Percentiles rank a stretch among this genome's conserved stretches.
Evolutionary conservation across 345 rosid species (phyloP).

Genomic region (Corymbia maculata): DNA sequence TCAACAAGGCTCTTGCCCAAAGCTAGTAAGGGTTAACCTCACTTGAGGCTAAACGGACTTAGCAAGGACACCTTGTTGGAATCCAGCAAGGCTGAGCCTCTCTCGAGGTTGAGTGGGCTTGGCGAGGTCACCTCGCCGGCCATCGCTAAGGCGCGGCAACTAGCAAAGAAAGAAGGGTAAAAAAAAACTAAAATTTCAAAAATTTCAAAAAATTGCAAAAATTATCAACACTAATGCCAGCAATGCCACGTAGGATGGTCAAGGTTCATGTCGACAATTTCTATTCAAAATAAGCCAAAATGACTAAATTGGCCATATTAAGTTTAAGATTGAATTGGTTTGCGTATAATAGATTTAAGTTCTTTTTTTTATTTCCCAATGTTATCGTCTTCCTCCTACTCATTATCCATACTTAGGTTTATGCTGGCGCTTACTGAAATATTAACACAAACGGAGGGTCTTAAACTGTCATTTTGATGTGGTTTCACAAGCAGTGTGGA

Average conservation of each 20-base stretch:
- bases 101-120: background rate
- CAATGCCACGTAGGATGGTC: accelerated
- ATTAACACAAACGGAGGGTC: background rate
- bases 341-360: too few relatives aligned
- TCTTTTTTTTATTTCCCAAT: too few relatives aligned
- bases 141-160: background rate
- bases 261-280: too few relatives aligned
- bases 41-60: accelerated
- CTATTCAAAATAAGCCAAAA: too few relatives aligned
- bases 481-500: background rate
- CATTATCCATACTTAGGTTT: background rate
- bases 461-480: background rate
- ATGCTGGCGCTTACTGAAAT: background rate
- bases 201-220: too few relatives aligned
- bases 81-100: too few relatives aligned
- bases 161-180: too few relatives aligned
- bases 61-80: background rate
- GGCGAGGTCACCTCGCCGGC: too few relatives aligned
- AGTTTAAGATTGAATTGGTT: too few relatives aligned
- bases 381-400: background rate
- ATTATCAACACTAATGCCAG: accelerated
- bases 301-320: too few relatives aligned
- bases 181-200: too few relatives aligned
- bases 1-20: too few relatives aligned
- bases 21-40: background rate